phyloP scores from a whole-genome alignment of 345 rosid genomes.

The Luvunga scandens region DNA sequence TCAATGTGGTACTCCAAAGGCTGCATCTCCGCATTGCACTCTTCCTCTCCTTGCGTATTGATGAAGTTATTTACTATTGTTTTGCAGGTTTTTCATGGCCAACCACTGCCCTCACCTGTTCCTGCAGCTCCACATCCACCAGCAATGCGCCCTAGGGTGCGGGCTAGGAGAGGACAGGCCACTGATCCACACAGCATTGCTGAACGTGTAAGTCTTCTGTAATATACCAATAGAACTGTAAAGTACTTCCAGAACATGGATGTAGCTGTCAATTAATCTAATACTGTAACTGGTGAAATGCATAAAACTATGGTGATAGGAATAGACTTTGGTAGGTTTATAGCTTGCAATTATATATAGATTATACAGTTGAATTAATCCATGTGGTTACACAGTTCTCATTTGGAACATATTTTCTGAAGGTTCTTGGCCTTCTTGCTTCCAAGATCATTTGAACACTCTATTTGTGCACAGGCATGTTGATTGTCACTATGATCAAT shows the following conservation, averaged over 20 bases:
- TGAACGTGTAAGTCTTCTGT: conserved; percentile 62
- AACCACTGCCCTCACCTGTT: conserved; percentile 66
- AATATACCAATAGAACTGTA: background rate
- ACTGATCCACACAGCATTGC: conserved; percentile 99
- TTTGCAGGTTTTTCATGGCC: conserved; percentile 85
- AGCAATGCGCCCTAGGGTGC: conserved; percentile 87
- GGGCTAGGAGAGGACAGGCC: conserved; percentile 99
- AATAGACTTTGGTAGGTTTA: background rate
- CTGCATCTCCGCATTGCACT: background rate
- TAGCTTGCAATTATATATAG: background rate
- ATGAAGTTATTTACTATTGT: background rate
- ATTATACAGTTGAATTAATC: background rate
- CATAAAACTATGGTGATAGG: background rate
- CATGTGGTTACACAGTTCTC: background rate
- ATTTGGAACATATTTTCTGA: background rate
- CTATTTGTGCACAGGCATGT: background rate
- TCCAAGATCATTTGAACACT: background rate
- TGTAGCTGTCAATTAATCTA: background rate
- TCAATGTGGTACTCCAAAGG: background rate
- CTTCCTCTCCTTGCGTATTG: background rate
- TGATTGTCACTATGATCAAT: background rate
- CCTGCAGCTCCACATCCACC: conserved; percentile 90
- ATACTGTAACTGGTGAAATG: background rate
- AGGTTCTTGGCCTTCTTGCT: background rate
- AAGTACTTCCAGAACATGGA: background rate